A percentile compares a stretch with the other conserved stretches of the same genome.
phyloP scores from a whole-genome alignment of 2,329 filamentous ascomycete genomes.

The Sclerotinia spermophila region DNA sequence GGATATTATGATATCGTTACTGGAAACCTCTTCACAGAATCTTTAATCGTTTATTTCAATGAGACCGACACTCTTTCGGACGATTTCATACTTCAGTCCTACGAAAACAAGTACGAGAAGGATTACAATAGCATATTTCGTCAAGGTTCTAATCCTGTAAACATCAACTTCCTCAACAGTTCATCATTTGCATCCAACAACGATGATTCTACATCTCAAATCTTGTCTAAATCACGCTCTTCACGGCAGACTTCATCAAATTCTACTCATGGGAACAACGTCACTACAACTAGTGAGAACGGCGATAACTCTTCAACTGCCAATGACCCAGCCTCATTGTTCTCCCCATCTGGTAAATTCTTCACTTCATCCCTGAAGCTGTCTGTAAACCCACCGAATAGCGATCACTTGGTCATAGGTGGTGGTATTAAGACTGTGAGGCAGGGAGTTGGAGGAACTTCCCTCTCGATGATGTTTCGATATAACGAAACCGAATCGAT shows the following conservation, averaged over 20 bases:
- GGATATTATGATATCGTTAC: conserved; percentile 44
- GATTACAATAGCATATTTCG: conserved; percentile 46
- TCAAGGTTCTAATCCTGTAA: conserved; percentile 42
- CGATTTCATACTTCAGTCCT: conserved; percentile 41
- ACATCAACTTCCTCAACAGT: conserved; percentile 39
- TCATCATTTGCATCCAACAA: background rate
- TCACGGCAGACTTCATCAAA: background rate
- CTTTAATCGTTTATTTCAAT: conserved; percentile 49
- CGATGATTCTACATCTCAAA: background rate
- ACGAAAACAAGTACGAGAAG: conserved; percentile 44
- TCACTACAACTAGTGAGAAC: too few species aligned
- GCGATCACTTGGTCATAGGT: conserved; percentile 40
- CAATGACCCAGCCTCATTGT: background rate
- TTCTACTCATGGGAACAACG: background rate
- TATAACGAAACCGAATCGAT: conserved; percentile 45
- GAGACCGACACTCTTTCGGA: conserved; percentile 40
- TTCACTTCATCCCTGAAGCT: conserved; percentile 16
- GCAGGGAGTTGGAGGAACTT: conserved; percentile 40
- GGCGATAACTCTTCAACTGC: background rate
- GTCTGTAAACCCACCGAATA: conserved; percentile 18
- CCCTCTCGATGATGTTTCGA: conserved; percentile 45
- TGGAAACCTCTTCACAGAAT: conserved; percentile 44
- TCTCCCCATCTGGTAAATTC: background rate
- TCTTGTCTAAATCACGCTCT: background rate
- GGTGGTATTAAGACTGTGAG: conserved; percentile 42